phyloP scores from a whole-genome alignment of 2,329 filamentous ascomycete species.

The Epichloe hybrida region DNA sequence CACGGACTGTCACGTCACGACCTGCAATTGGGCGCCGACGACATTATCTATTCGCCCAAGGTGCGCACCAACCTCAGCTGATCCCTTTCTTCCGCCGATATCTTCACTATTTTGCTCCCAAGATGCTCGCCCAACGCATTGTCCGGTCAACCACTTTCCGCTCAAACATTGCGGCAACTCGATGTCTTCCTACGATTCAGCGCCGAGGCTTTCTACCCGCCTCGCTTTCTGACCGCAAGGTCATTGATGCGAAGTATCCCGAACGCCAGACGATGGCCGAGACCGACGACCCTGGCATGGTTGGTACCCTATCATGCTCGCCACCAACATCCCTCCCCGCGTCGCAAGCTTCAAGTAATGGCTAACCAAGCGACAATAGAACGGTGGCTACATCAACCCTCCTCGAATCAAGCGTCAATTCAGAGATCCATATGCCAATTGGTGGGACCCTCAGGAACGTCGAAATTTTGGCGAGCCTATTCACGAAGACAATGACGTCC shows the following conservation, averaged over 20 bases:
- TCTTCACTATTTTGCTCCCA: slow-evolving; percentile 1
- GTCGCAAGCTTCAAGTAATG: slow-evolving; percentile 4
- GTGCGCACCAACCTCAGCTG: neutral
- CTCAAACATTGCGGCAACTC: slow-evolving; percentile 30
- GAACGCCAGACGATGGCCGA: slow-evolving; percentile 36
- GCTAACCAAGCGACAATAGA: slow-evolving; percentile 35
- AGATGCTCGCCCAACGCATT: slow-evolving; percentile 52
- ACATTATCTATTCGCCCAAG: slow-evolving; percentile 17
- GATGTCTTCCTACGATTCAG: slow-evolving; percentile 39
- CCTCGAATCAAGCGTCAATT: slow-evolving; percentile 72
- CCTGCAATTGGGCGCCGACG: slow-evolving; percentile 24
- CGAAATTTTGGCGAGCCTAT: slow-evolving; percentile 94
- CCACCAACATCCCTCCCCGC: neutral
- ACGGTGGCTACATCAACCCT: slow-evolving; percentile 74
- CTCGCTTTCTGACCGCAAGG: slow-evolving; percentile 30
- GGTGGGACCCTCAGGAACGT: slow-evolving; percentile 96
- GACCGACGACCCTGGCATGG: slow-evolving; percentile 53
- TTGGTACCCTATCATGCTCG: slow-evolving; percentile 23
- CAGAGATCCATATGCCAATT: slow-evolving; percentile 83
- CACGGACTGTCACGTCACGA: slow-evolving; percentile 8
- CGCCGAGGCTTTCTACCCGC: slow-evolving; percentile 44
- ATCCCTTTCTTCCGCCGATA: neutral
- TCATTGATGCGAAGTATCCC: slow-evolving; percentile 39
- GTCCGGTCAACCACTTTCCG: slow-evolving; percentile 33
- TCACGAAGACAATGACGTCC: slow-evolving; percentile 89